Base-by-base conservation (phyloP, 176 grass and related monocot genomes). In the Phoenix roebelenii region DNA sequence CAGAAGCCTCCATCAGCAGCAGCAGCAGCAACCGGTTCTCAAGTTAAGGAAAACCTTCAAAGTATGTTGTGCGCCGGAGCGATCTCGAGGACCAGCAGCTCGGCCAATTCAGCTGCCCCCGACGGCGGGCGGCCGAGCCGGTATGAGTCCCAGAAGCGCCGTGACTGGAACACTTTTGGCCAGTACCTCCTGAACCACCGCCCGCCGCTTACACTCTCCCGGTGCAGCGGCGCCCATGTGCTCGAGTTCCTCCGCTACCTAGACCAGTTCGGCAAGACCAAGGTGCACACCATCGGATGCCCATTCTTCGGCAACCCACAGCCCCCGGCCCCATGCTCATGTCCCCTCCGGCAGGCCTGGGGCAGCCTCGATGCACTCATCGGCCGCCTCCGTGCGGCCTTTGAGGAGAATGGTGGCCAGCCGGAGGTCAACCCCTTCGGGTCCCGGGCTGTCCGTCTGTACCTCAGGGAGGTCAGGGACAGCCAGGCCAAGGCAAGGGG, bases 151-250 rank as follows among this genome's bases (percentile, higher is more conserved):
- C 86, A 89, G 82, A 89, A 89, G 75, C 78, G 86, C 1, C 86
- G 86, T 4, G 86, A 89, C 82, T 89, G 86, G 86, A 79, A 89
- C 78, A 89, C 86, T 3, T 89, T 89, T 68, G 71, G 82, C 35
- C 86, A 89, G 82, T 89, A 89, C 63, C 74, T 89, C n/a, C 77
- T 78, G 25, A 89, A 89, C 78, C 86, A 85, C 67, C 86, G 86
- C 3, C 86, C 86, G 71, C 86, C 86, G 59, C 78, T 89, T 59
- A 78, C 77, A 74, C 82, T 89, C 7, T 10, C 67, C 1, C 86
- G 86, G 5, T 89, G 86, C 86, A 89, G 86, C 77, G 86, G 86
- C 39, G 86, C 86, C 1, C 82, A 89, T 71, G 86, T 89, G 25
- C 81, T 89, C 0, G 86, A 85, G 67, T 89, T 89, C 82, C 78